These are phyloP conservation scores for Backusella parvicylindrica DNA, from an alignment of 192 early-diverging fungal species.

Conservation along the genomic window DNA sequence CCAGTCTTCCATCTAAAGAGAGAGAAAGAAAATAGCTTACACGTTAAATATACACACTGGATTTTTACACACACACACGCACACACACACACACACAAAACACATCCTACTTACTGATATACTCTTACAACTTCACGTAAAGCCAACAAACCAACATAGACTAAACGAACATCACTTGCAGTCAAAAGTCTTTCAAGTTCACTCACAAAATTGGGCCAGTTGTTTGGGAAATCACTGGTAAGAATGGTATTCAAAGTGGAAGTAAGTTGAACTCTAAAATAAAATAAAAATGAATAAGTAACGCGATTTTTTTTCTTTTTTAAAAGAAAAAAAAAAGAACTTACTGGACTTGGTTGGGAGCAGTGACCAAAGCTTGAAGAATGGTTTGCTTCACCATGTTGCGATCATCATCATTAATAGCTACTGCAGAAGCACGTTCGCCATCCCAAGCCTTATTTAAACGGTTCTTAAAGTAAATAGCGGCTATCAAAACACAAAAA, in stretches of 20 bases:
- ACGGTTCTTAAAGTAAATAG: slow-evolving; percentile 92
- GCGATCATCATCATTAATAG: slow-evolving; percentile 69
- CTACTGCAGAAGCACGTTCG: slow-evolving; percentile 25
- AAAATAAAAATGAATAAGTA: not conserved
- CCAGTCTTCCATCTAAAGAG: slow-evolving; percentile 56
- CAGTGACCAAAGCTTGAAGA: slow-evolving; percentile 66
- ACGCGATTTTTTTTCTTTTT: not conserved
- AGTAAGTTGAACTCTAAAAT: slow-evolving; percentile 65
- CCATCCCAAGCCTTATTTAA: slow-evolving; percentile 68
- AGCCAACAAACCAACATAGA: slow-evolving; percentile 77
- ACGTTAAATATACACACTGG: not conserved
- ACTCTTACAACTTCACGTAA: slow-evolving; percentile 77
- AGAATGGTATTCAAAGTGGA: slow-evolving; percentile 76
- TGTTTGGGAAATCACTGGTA: slow-evolving; percentile 69
- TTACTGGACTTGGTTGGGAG: slow-evolving; percentile 72
- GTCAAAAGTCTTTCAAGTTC: slow-evolving; percentile 62
- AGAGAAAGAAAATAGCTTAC: not conserved
- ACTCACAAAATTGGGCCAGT: slow-evolving; percentile 78
- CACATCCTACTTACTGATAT: slow-evolving; percentile 55
- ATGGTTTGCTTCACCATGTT: slow-evolving; percentile 68
- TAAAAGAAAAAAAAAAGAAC: not conserved
- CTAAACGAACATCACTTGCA: slow-evolving; percentile 59
- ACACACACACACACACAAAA: not conserved
- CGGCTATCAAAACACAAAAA: slow-evolving; percentile 26
- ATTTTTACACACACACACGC: not conserved